phyloP scores from a whole-genome alignment of 805 yeast genomes.

The Schwanniomyces pseudopolymorphus region DNA sequence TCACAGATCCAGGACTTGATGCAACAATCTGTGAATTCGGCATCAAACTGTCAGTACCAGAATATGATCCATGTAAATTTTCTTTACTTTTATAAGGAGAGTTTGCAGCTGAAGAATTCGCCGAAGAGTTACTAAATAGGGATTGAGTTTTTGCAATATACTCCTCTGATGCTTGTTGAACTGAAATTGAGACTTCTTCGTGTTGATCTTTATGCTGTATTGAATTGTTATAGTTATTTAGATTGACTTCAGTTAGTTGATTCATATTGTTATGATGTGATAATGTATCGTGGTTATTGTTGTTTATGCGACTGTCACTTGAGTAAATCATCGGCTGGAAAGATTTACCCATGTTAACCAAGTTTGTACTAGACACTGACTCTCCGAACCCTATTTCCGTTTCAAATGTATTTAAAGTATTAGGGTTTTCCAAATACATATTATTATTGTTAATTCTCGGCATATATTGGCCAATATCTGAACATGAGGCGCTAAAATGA shows the following conservation, averaged over 20 bases:
- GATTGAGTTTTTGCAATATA: conserved; percentile 53
- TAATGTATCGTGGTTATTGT: conserved; percentile 5
- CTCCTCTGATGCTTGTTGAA: conserved; percentile 39
- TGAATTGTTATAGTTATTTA: conserved; percentile 8
- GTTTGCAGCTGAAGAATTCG: conserved; percentile 29
- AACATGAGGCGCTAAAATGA: conserved; percentile 21
- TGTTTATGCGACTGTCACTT: conserved; percentile 10
- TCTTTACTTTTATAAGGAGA: conserved; percentile 5
- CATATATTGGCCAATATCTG: conserved; percentile 9
- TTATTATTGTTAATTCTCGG: not conserved
- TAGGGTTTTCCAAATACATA: conserved; percentile 6
- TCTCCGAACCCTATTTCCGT: conserved; percentile 40
- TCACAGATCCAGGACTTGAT: conserved; percentile 15
- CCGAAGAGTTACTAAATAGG: conserved; percentile 51
- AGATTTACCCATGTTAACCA: conserved; percentile 9
- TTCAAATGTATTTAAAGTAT: conserved; percentile 21
- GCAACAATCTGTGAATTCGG: conserved; percentile 14
- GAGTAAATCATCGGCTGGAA: conserved; percentile 12
- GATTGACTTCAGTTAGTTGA: conserved; percentile 10
- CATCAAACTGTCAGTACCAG: conserved; percentile 8
- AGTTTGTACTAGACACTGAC: conserved; percentile 36
- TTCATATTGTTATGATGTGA: conserved; percentile 13
- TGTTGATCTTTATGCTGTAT: conserved; percentile 1
- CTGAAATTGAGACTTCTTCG: conserved; percentile 15
- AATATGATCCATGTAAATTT: not conserved